Conservation (phyloP, 1,284 basidiomycete genomes). For the Kalmanozyma brasiliensis region DNA sequence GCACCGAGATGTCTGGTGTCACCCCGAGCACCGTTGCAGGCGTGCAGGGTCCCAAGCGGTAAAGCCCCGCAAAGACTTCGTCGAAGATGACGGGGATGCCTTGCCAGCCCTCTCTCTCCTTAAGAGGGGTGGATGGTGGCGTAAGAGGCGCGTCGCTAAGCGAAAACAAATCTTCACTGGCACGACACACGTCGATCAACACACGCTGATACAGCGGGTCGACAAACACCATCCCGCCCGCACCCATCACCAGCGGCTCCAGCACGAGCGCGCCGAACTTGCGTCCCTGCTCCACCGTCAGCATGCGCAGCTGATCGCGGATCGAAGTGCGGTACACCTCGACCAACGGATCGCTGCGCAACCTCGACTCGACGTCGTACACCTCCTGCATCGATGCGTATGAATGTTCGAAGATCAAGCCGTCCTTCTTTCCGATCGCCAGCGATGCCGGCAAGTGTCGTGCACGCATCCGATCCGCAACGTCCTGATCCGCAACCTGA, state of each 20-base stretch:
- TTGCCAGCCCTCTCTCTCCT: slow-evolving; percentile 73
- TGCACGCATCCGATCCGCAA: slow-evolving; percentile 11
- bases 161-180: slow-evolving; percentile 70
- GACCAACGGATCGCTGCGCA: slow-evolving; percentile 73
- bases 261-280: slow-evolving; percentile 80
- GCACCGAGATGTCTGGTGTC: slow-evolving; percentile 78
- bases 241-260: slow-evolving; percentile 93
- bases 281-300: slow-evolving; percentile 68
- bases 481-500: slow-evolving; percentile 6
- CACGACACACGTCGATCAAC: slow-evolving; percentile 83
- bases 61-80: slow-evolving; percentile 92
- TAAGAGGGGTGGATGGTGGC: slow-evolving; percentile 6
- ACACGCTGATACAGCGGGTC: slow-evolving; percentile 95
- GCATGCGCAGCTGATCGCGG: slow-evolving; percentile 71
- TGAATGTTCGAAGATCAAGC: slow-evolving; percentile 17
- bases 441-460: slow-evolving; percentile 8
- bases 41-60: slow-evolving; percentile 77
- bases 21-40: slow-evolving; percentile 51
- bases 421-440: neutral
- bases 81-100: slow-evolving; percentile 93
- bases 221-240: slow-evolving; percentile 96
- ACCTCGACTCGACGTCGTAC: slow-evolving; percentile 79
- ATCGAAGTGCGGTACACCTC: slow-evolving; percentile 77
- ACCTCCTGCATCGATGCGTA: slow-evolving; percentile 73
- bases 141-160: slow-evolving; percentile 56